Evolutionary conservation across 768 basidiomycete genomes (phyloP).

Genomic region (Xerocomus brunneocitrinus): DNA sequence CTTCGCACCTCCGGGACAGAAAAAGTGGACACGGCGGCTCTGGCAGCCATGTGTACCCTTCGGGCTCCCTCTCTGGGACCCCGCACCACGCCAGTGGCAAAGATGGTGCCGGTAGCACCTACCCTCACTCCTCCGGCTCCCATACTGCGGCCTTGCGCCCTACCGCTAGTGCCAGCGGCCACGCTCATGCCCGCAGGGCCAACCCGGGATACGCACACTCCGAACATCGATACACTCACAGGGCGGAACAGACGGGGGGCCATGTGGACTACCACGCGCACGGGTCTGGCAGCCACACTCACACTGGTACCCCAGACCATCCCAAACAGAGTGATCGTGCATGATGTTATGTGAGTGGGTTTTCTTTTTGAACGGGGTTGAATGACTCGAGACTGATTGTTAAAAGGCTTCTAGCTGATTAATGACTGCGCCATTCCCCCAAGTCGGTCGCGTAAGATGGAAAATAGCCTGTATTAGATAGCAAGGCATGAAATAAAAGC

Average conservation of each 20-base stretch:
- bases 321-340: neutral
- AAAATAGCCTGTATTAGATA: neutral
- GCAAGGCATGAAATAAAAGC: neutral
- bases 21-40: neutral
- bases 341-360: neutral
- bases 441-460: neutral
- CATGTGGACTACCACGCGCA: neutral
- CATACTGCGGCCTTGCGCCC: neutral
- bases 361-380: neutral
- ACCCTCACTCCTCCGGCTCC: neutral
- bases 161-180: neutral
- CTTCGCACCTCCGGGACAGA: neutral
- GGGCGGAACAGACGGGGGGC: neutral
- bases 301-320: neutral
- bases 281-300: neutral
- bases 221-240: neutral
- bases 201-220: neutral
- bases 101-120: neutral
- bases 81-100: neutral
- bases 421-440: neutral
- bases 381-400: neutral
- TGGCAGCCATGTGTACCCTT: neutral
- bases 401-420: neutral
- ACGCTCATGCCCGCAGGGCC: neutral
- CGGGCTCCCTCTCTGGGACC: neutral